Evolutionary conservation across 1,284 basidiomycete species (phyloP), one percentile per base, ranked within the genome.

Genomic region (Rhodotorula glutinis): DNA sequence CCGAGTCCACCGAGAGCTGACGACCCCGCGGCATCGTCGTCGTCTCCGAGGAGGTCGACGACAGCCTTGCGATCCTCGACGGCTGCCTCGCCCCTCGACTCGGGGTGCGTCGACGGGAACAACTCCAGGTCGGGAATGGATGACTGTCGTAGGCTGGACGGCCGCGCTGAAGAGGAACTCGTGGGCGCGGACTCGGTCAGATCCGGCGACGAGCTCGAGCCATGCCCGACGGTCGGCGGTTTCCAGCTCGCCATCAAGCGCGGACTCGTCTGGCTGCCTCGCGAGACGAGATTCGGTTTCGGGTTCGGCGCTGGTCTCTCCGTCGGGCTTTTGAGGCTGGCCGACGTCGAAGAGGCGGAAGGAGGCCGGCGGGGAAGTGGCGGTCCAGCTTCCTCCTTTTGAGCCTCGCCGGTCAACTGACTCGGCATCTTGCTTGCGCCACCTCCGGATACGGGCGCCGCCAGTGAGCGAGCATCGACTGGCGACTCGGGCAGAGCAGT

Each of bases 191-290:
- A 56, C 40, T 19, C 10, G 10, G 62, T 19, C 27, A 27, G 13
- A 1, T 25, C 17, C 0, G 57, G 13, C 27, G 66, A 43, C 21
- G 60, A 43, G 25, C 53, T 23, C n/a, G 52, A 53, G 46, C 46
- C 56, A 29, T 19, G 41, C 8, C 43, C 43, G 17, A 21, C 5
- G 43, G 43, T 16, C 17, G 25, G 9, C 14, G 57, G 38, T 30
- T 49, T 38, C 73, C 73, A 75, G 17, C 53, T 47, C n/a, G 69
- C 69, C 53, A 74, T 62, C 8, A 74, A 61, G 58, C 62, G 57
- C 38, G 73, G 75, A 17, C 67, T 71, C 10, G 75, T 76, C 63
- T 76, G 74, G 33, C 71, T 73, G 11, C 53, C 65, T 54, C 71
- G 65, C 29, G 63, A 68, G 30, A 75, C 73, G 53, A 75, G 62